A percentile compares a stretch with the other conserved stretches of the same genome.
Evolutionary conservation across 768 basidiomycete genomes (phyloP).

Genomic region (Boletus eberwhitei): DNA sequence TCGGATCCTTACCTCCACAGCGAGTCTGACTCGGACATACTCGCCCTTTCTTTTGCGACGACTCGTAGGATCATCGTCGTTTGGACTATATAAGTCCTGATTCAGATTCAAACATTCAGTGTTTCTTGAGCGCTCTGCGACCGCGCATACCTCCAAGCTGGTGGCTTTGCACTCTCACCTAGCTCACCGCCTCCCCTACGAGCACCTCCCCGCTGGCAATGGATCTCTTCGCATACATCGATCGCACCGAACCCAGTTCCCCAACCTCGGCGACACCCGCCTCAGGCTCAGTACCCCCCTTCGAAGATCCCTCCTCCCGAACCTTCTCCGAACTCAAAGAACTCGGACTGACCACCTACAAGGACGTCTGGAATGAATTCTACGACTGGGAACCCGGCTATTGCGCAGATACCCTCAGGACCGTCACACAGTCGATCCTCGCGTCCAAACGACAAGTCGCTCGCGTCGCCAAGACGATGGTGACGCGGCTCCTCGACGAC

Average conservation of each 20-base stretch:
- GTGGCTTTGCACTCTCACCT: neutral
- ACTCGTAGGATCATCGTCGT: neutral
- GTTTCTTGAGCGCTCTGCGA: neutral
- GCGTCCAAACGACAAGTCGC: constrained; percentile 9
- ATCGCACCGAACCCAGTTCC: constrained; percentile 24
- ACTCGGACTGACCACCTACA: constrained; percentile 32
- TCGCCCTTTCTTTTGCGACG: neutral
- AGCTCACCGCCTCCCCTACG: too few species aligned
- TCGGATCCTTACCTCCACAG: neutral
- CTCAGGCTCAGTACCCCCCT: neutral
- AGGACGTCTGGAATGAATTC: constrained; percentile 42
- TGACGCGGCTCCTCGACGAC: constrained; percentile 4
- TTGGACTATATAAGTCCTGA: too few species aligned
- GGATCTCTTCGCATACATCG: constrained; percentile 18
- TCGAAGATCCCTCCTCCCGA: neutral
- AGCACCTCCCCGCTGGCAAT: neutral
- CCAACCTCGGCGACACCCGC: constrained; percentile 2
- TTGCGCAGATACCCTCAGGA: constrained; percentile 26
- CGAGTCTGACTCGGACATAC: neutral
- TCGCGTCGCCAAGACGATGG: constrained; percentile 10
- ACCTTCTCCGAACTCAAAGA: constrained; percentile 14
- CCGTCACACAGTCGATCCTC: constrained; percentile 7
- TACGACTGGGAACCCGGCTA: constrained; percentile 42
- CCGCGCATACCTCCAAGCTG: neutral
- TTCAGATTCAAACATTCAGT: neutral